Conservation (phyloP, 306 rosid species). For the Cicer judaicum region DNA sequence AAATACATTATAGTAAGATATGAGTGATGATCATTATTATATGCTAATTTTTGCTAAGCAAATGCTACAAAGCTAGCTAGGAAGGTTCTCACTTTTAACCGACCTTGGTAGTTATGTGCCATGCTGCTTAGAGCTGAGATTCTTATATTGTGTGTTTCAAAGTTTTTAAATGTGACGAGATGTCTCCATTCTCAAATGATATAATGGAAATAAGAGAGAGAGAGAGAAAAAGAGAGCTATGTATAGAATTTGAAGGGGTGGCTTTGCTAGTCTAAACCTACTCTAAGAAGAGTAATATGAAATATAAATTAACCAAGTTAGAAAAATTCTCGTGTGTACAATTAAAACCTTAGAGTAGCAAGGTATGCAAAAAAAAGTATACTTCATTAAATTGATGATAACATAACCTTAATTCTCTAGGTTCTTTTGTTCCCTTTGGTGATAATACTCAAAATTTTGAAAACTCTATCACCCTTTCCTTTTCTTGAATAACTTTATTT, state of each 20-base stretch:
- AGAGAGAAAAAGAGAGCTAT: conserved; percentile 19
- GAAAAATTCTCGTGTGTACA: conserved; percentile 45
- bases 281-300: conserved; percentile 38
- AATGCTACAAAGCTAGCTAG: conserved; percentile 32
- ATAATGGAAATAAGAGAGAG: not conserved
- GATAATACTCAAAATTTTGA: conserved; percentile 42
- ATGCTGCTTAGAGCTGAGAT: conserved; percentile 45
- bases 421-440: conserved; percentile 44
- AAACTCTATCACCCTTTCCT: conserved; percentile 46
- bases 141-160: conserved; percentile 35
- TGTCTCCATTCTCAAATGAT: conserved; percentile 39
- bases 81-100: conserved; percentile 43
- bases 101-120: conserved; percentile 39
- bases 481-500: conserved; percentile 54
- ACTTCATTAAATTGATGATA: conserved; percentile 57
- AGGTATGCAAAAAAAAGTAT: conserved; percentile 49
- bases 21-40: conserved; percentile 10
- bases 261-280: conserved; percentile 42
- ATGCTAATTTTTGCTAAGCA: conserved; percentile 12
- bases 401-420: conserved; percentile 48
- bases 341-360: conserved; percentile 53
- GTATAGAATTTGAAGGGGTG: conserved; percentile 51
- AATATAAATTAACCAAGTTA: conserved; percentile 45
- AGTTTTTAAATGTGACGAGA: conserved; percentile 44
- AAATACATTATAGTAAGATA: no score